Evolutionary conservation across 2,329 filamentous ascomycete genomes (phyloP).

Genomic region (Epichloe uncinata): DNA sequence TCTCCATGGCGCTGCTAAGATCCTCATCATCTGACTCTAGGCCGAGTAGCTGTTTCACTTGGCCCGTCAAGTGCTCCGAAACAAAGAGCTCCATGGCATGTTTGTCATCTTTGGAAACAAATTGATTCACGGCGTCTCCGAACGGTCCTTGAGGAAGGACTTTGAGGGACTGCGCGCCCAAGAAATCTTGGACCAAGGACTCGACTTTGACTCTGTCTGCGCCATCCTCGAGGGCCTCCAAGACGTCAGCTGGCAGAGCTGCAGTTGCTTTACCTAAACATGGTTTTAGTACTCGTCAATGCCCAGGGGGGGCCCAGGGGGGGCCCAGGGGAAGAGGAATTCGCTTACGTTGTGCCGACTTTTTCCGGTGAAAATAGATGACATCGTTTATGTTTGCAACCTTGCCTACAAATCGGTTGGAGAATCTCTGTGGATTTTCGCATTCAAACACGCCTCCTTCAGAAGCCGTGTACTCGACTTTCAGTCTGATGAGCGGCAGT

Average conservation of each 20-base stretch:
- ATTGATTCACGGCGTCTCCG: slow-evolving; percentile 82
- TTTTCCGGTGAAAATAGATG: slow-evolving; percentile 84
- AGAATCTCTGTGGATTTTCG: slow-evolving; percentile 93
- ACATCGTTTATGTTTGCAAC: slow-evolving; percentile 94
- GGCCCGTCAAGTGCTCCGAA: slow-evolving; percentile 53
- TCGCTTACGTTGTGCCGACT: slow-evolving; percentile 37
- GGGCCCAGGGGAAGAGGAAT: too few relatives aligned
- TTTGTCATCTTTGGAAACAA: slow-evolving; percentile 91
- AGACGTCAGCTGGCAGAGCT: slow-evolving; percentile 49
- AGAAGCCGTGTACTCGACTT: slow-evolving; percentile 78
- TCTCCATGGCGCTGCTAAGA: slow-evolving; percentile 60
- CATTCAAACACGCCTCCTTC: slow-evolving; percentile 79
- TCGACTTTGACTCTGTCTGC: slow-evolving; percentile 73
- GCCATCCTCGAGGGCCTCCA: slow-evolving; percentile 35
- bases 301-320: too few relatives aligned
- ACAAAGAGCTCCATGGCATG: slow-evolving; percentile 79
- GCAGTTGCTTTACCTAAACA: slow-evolving; percentile 18
- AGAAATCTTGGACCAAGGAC: slow-evolving; percentile 74
- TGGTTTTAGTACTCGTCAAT: slow-evolving; percentile 4
- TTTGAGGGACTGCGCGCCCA: slow-evolving; percentile 76
- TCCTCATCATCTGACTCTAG: slow-evolving; percentile 53
- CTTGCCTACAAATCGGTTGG: slow-evolving; percentile 76
- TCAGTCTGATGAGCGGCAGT: slow-evolving; percentile 72
- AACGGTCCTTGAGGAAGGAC: slow-evolving; percentile 89
- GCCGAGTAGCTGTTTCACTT: slow-evolving; percentile 56